A percentile compares a stretch with the other conserved stretches of the same genome.
Evolutionary conservation across 495 filamentous ascomycete species (phyloP).

Genomic region (Delitschia confertaspora): DNA sequence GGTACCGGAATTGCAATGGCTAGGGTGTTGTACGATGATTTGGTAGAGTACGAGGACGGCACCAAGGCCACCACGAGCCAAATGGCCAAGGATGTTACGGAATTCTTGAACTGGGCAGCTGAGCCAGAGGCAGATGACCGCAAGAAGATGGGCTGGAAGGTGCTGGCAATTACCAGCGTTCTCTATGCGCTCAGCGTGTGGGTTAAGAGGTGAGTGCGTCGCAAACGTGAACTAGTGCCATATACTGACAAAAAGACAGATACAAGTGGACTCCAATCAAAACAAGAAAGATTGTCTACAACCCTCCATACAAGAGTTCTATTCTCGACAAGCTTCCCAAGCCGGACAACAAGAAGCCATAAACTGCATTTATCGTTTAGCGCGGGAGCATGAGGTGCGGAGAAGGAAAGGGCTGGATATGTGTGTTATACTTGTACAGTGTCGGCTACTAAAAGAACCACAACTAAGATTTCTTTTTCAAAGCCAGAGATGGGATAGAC

Average conservation of each 20-base stretch:
- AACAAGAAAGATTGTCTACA: slow-evolving; percentile 85
- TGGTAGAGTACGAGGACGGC: slow-evolving; percentile 97
- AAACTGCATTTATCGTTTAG: slow-evolving; percentile 5
- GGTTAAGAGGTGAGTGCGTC: slow-evolving; percentile 64
- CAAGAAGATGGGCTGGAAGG: slow-evolving; percentile 99
- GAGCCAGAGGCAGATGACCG: slow-evolving; percentile 98
- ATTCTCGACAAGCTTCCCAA: slow-evolving; percentile 14
- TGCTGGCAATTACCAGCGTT: slow-evolving; percentile 64
- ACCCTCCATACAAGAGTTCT: slow-evolving; percentile 47
- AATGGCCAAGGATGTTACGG: slow-evolving; percentile 98
- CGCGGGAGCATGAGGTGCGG: not conserved
- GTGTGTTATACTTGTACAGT: slow-evolving; percentile 30
- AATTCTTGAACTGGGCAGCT: slow-evolving; percentile 98
- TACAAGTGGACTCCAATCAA: slow-evolving; percentile 98
- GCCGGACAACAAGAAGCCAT: slow-evolving; percentile 19
- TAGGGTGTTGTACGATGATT: slow-evolving; percentile 91
- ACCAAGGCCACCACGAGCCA: slow-evolving; percentile 91
- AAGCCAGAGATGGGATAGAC: not conserved
- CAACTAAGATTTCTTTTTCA: slow-evolving; percentile 17
- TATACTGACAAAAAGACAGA: slow-evolving; percentile 33
- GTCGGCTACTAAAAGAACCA: slow-evolving; percentile 22
- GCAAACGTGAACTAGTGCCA: not conserved
- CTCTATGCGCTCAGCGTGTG: slow-evolving; percentile 84
- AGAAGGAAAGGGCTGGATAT: slow-evolving; percentile 2
- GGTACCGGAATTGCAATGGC: slow-evolving; percentile 99